phyloP scores from a whole-genome alignment of 2,329 filamentous ascomycete species.

The Nigrospora sphaerica region DNA sequence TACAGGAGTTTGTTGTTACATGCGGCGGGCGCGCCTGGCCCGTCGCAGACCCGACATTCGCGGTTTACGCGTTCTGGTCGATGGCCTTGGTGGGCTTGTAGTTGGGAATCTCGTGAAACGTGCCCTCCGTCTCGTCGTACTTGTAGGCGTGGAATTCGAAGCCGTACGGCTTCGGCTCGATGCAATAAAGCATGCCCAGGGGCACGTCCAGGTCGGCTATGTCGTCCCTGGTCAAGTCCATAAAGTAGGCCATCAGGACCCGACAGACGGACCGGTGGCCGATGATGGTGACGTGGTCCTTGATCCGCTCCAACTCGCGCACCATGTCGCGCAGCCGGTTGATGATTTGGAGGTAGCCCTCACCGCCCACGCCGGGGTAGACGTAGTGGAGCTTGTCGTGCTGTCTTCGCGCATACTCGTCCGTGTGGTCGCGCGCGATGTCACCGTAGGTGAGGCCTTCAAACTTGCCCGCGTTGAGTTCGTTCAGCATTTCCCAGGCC shows the following conservation, averaged over 20 bases:
- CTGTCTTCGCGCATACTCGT: slow-evolving; percentile 75
- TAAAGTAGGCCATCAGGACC: slow-evolving; percentile 93
- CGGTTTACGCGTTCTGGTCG: slow-evolving; percentile 26
- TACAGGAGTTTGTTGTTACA: too few species aligned
- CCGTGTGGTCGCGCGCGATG: slow-evolving; percentile 69
- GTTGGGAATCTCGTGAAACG: slow-evolving; percentile 80
- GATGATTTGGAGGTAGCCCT: slow-evolving; percentile 95
- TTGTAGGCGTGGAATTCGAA: slow-evolving; percentile 95
- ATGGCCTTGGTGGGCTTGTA: slow-evolving; percentile 65
- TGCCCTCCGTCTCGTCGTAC: slow-evolving; percentile 70
- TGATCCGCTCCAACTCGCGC: slow-evolving; percentile 93
- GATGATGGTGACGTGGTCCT: slow-evolving; percentile 87
- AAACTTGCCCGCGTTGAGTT: slow-evolving; percentile 87
- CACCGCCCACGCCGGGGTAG: slow-evolving; percentile 90
- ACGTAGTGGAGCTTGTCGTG: slow-evolving; percentile 91
- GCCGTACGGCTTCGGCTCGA: slow-evolving; percentile 96
- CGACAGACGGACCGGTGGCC: slow-evolving; percentile 88
- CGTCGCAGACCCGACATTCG: not conserved
- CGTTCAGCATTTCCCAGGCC: slow-evolving; percentile 96
- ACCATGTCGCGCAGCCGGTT: slow-evolving; percentile 93
- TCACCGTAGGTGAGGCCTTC: slow-evolving; percentile 93
- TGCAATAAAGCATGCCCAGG: slow-evolving; percentile 85
- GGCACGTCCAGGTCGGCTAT: slow-evolving; percentile 94
- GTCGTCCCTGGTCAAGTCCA: slow-evolving; percentile 81
- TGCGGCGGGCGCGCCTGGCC: too few species aligned